Conservation (phyloP, 352 stramenopile species). For the Globisporangium splendens region DNA sequence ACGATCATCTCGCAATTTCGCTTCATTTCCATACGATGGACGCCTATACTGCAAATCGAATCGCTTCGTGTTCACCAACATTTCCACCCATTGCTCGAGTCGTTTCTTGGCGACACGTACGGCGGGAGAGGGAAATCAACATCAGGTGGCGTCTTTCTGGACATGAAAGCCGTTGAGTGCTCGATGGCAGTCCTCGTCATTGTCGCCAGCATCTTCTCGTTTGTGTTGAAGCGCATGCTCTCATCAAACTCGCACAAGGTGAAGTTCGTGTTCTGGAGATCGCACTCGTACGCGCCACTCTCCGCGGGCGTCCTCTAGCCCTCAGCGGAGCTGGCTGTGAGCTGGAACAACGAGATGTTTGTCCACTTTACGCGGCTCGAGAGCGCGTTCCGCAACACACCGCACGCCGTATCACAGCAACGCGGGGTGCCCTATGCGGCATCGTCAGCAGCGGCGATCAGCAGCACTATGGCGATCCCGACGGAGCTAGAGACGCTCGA, state of each 20-base stretch:
- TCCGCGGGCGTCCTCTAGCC: background rate
- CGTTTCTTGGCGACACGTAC: background rate
- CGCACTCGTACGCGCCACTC: constrained; percentile 7
- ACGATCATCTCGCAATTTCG: constrained; percentile 14
- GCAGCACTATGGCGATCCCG: constrained; percentile 9
- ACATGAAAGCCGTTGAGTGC: constrained; percentile 7
- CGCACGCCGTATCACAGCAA: background rate
- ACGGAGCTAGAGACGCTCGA: constrained; percentile 4
- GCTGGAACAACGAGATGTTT: constrained; percentile 13
- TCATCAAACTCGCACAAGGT: background rate
- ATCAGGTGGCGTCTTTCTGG: constrained; percentile 5
- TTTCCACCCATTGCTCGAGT: constrained; percentile 9
- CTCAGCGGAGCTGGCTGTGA: constrained; percentile 1
- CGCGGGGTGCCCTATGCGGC: background rate
- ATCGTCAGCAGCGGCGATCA: background rate
- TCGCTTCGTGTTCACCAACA: background rate
- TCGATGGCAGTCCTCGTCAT: background rate
- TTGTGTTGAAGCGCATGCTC: background rate
- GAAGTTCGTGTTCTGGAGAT: constrained; percentile 7
- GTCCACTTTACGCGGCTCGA: background rate
- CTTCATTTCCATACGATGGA: constrained; percentile 3
- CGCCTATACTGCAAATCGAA: background rate
- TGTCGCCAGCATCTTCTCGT: background rate
- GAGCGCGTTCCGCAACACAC: background rate
- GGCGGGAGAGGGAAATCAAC: constrained; percentile 1